Evolutionary conservation across 169 alveolate genomes (phyloP), one percentile per base, ranked within the genome.

Genomic region (Babesia bovis): DNA sequence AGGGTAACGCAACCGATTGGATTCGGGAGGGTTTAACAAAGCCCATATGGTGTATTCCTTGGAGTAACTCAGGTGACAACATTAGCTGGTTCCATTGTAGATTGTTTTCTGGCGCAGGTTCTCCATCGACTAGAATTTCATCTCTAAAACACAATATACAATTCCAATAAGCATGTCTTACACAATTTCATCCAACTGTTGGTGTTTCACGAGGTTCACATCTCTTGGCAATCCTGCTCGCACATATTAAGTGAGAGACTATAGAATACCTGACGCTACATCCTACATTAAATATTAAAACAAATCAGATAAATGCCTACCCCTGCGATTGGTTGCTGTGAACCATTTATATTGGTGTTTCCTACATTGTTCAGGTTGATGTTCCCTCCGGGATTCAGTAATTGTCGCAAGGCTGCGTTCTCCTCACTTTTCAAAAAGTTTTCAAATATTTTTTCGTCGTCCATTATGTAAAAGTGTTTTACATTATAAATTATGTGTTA

Each of bases 1-100:
- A 73, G 13, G 95, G 95, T 50, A 91, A 79, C 25, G 95, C 95
- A 25, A 82, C 74, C 45, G 85, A 93, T 44, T 91, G 95, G 30
- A 91, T 91, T 44, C 89, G 87, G 0, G 95, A 91, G 4, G 95
- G 95, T 47, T 40, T 68, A 13, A 41, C 73, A 41, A 67, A 78
- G 21, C 87, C 87, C 70, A 50, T 70, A 32, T 78, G 79, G 4
- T 69, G 82, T 1, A 78, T 35, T 5, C 83, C 87, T 36, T 49
- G 55, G n/a, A 78, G 70, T n/a, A 78, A 53, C 19, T 56, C 77
- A 0, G 41, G 76, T 28, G 87, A 78, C 23, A 56, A 47, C 30
- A 50, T 5, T 10, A 78, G 69, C 4, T 78, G 84, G 45, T 28
- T 60, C 87, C 87, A 78, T 33, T 51, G 76, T 57, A 69, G 33